Evolutionary conservation across 2,329 filamentous ascomycete species (phyloP).

Genomic region (Dothideomycetes sp.): DNA sequence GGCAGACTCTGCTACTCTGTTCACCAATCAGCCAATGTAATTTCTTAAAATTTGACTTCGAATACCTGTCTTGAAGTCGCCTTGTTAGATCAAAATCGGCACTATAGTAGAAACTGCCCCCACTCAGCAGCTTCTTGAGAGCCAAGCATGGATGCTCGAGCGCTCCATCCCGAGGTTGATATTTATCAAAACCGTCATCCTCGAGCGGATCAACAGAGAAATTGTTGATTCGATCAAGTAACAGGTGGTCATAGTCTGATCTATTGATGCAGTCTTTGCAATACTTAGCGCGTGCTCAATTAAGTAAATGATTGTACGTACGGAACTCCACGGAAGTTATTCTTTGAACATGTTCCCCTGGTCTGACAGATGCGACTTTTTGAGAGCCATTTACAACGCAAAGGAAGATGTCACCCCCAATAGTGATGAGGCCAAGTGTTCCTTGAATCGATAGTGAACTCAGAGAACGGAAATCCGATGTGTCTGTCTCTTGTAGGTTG

Average conservation of each 20-base stretch:
- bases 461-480: constrained; percentile 67
- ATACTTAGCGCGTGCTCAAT: constrained; percentile 8
- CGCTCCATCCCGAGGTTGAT: constrained; percentile 53
- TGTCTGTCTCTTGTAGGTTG: constrained; percentile 49
- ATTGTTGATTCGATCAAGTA: constrained; percentile 46
- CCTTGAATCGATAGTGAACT: constrained; percentile 67
- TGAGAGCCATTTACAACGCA: constrained; percentile 75
- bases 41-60: constrained; percentile 6
- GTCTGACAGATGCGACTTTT: constrained; percentile 69
- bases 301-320: constrained; percentile 19
- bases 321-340: constrained; percentile 80
- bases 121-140: constrained; percentile 80
- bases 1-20: constrained; percentile 28
- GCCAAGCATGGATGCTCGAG: constrained; percentile 84
- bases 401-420: constrained; percentile 77
- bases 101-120: constrained; percentile 95
- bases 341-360: constrained; percentile 79
- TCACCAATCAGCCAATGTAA: constrained; percentile 2
- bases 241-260: constrained; percentile 70
- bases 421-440: constrained; percentile 76
- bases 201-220: constrained; percentile 43
- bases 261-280: constrained; percentile 72
- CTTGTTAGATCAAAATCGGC: constrained; percentile 97
- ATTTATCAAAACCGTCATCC: constrained; percentile 40
- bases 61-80: constrained; percentile 72